Evolutionary conservation across 2,329 filamentous ascomycete genomes (phyloP), one percentile per base, ranked within the genome.

Genomic region (Hymenoscyphus scutula): DNA sequence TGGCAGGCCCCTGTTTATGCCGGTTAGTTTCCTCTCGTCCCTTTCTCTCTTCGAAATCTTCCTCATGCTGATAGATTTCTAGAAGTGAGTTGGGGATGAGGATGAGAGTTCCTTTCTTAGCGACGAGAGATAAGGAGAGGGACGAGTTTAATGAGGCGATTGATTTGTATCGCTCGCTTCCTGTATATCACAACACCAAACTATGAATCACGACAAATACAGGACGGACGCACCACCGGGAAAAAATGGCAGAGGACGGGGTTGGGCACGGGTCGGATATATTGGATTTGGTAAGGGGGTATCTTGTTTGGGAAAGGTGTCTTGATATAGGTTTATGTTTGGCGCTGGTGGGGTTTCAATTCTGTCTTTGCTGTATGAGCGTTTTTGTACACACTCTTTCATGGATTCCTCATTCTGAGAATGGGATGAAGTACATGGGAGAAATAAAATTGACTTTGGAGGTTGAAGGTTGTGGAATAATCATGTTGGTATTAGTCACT

Each of bases 1-100:
- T 79, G 77, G 77, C 76, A 79, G 64, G 70, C 75, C 51, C 74
- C 76, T 41, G 72, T 77, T 32, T 78, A 77, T 71, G 72, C 76
- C 68, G 76, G 74, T 74, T 55, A 27, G 70, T 66, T 34, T 37
- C n/a, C n/a, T 10, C 23, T n/a, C 38, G 29, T 37, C 1, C 17
- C 54, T 8, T 37, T 45, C 7, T 30, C 37, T 7, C 2, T 48
- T 15, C 10, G 30, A 34, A 55, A 19, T 17, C 27, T n/a, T 17
- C 27, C 23, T 48, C 32, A 58, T 53, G 45, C 57, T 59, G 32
- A 55, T 34, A 27, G 17, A 23, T 32, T 10, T 53, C 11, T 17
- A 61, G 59, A 61, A 61, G 57, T 61, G 38, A 61, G 37, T 51
- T 61, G 59, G 59, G 59, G 59, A 56, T 61, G 15, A 34, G 53